Base-by-base conservation (phyloP, 2,329 filamentous ascomycete genomes). In the Penicillium brasilianum region DNA sequence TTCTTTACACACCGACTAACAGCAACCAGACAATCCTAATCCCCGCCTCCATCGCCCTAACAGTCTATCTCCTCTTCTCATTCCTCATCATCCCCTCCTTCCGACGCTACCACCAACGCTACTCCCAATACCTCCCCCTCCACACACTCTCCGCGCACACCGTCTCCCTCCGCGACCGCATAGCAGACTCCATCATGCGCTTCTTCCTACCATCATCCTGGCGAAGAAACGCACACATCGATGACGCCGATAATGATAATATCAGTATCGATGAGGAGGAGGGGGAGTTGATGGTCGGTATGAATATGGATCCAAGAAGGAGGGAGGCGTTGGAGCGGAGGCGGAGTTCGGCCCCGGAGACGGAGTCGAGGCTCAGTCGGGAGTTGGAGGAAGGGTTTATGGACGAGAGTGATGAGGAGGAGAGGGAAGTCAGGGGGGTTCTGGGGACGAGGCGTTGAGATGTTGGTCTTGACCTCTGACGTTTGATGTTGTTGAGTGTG, bases 381-480 rank as follows among this genome's bases (percentile, higher is more conserved):
- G 92, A 96, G 80, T 76, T 94, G 55, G 91, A 94, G 74, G 85
- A 89, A 70, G 89, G 88, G 0, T 92, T 92, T 72, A 85, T 86
- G 77, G 89, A 91, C 73, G 88, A 90, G 68, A 91, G 89, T 72
- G 87, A 89, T 58, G 87, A 89, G 36, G 87, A 89, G 39, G 86
- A 88, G 57, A 74, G 71, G 53, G 67, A 66, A 32, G 56, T 57
- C 55, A 41, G 50, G 22, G 50, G 50, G 10, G 50, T 53, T 1
- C 16, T 53, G 34, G 50, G 50, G 20, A 37, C 22, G 20, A 39
- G 50, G 22, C 22, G 50, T 25, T 39, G 8, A 48, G 43, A 43
- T 10, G 39, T 3, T 43, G 39, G 48, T 54, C 37, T 46, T 46
- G 22, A 43, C 28, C 39, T 59, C n/a, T 64, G 36, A 28, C n/a